These are phyloP conservation scores for Hansenula sp. DNA, from an alignment of 1,139 yeast genomes.

Conservation along the genomic window DNA sequence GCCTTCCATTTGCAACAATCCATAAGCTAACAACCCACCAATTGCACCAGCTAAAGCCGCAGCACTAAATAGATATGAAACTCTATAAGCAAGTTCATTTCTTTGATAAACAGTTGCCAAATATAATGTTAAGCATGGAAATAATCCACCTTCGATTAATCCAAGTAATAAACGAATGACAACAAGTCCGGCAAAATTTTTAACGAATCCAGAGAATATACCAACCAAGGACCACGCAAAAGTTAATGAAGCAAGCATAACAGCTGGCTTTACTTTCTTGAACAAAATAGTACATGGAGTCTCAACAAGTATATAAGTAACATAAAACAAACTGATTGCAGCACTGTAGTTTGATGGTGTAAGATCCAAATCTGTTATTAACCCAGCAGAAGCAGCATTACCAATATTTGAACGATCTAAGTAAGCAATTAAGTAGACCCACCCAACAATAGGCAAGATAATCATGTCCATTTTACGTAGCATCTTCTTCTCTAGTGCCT, in stretches of 20 bases:
- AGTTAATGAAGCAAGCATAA: slow-evolving; percentile 30
- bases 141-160: slow-evolving; percentile 46
- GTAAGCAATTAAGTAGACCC: not conserved
- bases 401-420: slow-evolving; percentile 32
- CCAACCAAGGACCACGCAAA: slow-evolving; percentile 41
- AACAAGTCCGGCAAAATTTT: slow-evolving; percentile 34
- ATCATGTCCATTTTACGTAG: not conserved
- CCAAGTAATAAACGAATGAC: slow-evolving; percentile 40
- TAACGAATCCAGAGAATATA: slow-evolving; percentile 36
- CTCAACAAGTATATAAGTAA: not conserved
- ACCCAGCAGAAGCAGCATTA: slow-evolving; percentile 41
- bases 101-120: slow-evolving; percentile 28
- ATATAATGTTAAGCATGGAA: slow-evolving; percentile 31
- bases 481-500: not conserved
- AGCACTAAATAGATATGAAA: slow-evolving; percentile 28
- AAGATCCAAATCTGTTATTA: slow-evolving; percentile 38
- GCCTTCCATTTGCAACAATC: slow-evolving; percentile 29
- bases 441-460: not conserved
- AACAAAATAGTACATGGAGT: slow-evolving; percentile 42
- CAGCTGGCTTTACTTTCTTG: slow-evolving; percentile 39
- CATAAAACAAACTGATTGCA: slow-evolving; percentile 36
- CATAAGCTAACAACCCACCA: slow-evolving; percentile 35
- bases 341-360: slow-evolving; percentile 38
- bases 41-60: slow-evolving; percentile 27
- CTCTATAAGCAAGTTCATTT: slow-evolving; percentile 30